Percentiles rank a stretch among this genome's conserved stretches.
Evolutionary conservation across 257 asterid genomes (phyloP).

Genomic region (Lycium ferocissimum): DNA sequence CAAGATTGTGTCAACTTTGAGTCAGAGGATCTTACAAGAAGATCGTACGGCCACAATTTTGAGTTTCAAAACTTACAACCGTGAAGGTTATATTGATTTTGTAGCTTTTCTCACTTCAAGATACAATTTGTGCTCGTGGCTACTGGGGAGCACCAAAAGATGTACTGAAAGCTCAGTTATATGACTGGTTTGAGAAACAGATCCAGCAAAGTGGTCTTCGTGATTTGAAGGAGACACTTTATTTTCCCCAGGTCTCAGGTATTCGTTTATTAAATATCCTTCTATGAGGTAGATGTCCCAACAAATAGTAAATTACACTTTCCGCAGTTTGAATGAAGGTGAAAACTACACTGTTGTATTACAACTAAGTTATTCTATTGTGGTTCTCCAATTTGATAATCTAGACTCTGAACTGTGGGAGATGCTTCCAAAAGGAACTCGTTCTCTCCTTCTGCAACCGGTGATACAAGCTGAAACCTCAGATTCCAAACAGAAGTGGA

Average conservation of each 20-base stretch:
- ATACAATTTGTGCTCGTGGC: conserved; percentile 85
- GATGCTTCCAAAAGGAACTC: conserved; percentile 78
- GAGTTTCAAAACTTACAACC: conserved; percentile 18
- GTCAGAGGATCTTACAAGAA: conserved; percentile 11
- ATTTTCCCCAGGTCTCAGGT: conserved; percentile 73
- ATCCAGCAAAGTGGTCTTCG: conserved; percentile 58
- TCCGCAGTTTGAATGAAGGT: conserved; percentile 1
- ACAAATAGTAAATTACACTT: conserved; percentile 10
- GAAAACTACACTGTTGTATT: conserved; percentile 11
- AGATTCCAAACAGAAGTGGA: conserved; percentile 42
- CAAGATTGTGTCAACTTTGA: conserved; percentile 17
- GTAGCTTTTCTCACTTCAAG: conserved; percentile 72
- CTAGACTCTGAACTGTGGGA: conserved; percentile 60
- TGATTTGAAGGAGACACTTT: conserved; percentile 63
- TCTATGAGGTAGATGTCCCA: background rate
- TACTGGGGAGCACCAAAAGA: conserved; percentile 78
- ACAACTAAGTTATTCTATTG: background rate
- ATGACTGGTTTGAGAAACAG: conserved; percentile 66
- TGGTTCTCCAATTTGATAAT: conserved; percentile 8
- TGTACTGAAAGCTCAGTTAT: conserved; percentile 52
- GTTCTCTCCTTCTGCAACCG: conserved; percentile 80
- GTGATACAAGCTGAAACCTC: conserved; percentile 39
- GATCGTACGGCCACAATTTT: background rate
- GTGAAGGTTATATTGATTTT: conserved; percentile 30
- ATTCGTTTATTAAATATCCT: background rate